phyloP scores from a whole-genome alignment of 768 basidiomycete species.

The Candolleomyces aberdarensis region DNA sequence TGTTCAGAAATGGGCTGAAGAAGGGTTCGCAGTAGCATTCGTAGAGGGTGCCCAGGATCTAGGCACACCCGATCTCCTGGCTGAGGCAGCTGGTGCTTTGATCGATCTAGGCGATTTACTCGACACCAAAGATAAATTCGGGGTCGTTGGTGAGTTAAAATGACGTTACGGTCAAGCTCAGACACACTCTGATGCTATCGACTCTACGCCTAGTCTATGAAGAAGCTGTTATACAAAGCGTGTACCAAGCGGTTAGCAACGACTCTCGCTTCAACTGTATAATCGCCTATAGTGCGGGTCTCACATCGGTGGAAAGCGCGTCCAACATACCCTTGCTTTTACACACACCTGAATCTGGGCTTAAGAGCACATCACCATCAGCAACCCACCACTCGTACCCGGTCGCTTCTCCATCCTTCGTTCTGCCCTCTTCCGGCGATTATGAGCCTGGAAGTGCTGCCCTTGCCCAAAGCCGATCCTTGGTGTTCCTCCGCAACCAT shows the following conservation, averaged over 20 bases:
- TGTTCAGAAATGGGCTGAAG: slow-evolving; percentile 51
- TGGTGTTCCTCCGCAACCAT: slow-evolving; percentile 42
- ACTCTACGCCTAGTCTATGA: slow-evolving; percentile 28
- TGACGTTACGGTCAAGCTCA: not conserved
- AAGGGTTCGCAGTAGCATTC: slow-evolving; percentile 47
- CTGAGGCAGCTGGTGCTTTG: slow-evolving; percentile 32
- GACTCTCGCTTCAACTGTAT: slow-evolving; percentile 35
- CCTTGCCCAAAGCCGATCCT: slow-evolving; percentile 43
- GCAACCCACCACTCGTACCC: slow-evolving; percentile 28
- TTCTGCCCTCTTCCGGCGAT: slow-evolving; percentile 36
- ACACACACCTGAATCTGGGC: slow-evolving; percentile 29
- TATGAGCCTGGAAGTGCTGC: slow-evolving; percentile 42
- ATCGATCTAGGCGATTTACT: slow-evolving; percentile 29
- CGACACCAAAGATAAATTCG: slow-evolving; percentile 42
- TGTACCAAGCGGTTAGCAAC: slow-evolving; percentile 24
- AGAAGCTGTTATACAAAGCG: slow-evolving; percentile 19
- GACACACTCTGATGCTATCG: not conserved
- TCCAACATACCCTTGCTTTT: slow-evolving; percentile 33
- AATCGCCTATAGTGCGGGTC: slow-evolving; percentile 31
- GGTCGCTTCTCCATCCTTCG: slow-evolving; percentile 35
- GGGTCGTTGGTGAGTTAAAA: slow-evolving; percentile 34
- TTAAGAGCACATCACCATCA: slow-evolving; percentile 8
- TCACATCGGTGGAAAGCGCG: slow-evolving; percentile 7
- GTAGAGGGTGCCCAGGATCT: slow-evolving; percentile 16
- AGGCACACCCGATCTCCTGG: slow-evolving; percentile 25